phyloP scores from a whole-genome alignment of 306 rosid genomes.

The Casuarina equisetifolia region DNA sequence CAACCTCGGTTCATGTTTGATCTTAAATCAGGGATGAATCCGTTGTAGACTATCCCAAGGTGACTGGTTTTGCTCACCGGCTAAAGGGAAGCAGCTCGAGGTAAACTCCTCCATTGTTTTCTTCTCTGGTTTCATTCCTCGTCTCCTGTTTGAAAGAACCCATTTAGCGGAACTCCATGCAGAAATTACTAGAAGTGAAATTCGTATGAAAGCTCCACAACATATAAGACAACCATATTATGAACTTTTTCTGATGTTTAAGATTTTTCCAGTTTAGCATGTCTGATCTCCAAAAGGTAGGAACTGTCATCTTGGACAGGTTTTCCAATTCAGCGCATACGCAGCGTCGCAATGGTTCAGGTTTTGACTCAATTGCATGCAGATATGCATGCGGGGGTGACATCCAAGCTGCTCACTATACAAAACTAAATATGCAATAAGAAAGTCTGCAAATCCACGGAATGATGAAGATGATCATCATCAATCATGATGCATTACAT shows the following conservation, averaged over 20 bases:
- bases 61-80: background rate
- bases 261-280: background rate
- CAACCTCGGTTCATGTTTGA: background rate
- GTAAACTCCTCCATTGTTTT: background rate
- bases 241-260: background rate
- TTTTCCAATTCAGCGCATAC: background rate
- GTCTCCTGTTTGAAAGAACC: background rate
- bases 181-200: background rate
- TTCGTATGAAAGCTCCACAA: background rate
- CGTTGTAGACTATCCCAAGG: constrained; percentile 3
- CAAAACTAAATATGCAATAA: background rate
- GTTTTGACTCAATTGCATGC: background rate
- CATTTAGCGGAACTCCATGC: background rate
- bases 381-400: too few relatives aligned
- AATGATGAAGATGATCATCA: background rate
- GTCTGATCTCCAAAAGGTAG: background rate
- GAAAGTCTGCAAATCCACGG: background rate
- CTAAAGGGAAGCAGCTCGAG: constrained; percentile 19
- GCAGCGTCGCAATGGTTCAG: background rate
- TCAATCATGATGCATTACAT: background rate
- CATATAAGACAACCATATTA: background rate
- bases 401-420: too few relatives aligned
- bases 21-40: constrained; percentile 15
- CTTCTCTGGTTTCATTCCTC: background rate
- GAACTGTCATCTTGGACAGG: background rate